These are phyloP conservation scores for Clarireedia paspali DNA, from an alignment of 2,329 filamentous ascomycete species.

Conservation along the genomic window DNA sequence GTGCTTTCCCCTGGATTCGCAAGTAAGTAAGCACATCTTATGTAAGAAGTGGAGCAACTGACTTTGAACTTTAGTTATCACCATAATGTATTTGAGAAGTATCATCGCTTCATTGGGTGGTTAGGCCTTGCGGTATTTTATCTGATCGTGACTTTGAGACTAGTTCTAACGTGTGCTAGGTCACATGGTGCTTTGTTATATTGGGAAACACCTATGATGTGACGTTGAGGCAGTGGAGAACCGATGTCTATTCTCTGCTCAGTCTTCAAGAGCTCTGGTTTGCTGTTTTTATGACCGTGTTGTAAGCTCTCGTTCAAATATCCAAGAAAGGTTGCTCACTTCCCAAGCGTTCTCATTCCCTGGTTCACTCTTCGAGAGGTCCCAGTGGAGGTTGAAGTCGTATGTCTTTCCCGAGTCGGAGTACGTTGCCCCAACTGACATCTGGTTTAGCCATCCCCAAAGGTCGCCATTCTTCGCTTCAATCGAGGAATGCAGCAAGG, in stretches of 20 bases:
- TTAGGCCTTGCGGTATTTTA: slow-evolving; percentile 31
- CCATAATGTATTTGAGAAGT: slow-evolving; percentile 35
- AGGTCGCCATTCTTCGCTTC: slow-evolving; percentile 34
- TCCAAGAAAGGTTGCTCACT: slow-evolving; percentile 30
- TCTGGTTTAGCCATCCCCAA: slow-evolving; percentile 31
- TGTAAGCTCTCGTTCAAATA: no score
- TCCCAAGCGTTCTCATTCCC: slow-evolving; percentile 32
- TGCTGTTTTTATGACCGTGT: no score
- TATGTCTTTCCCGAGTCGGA: slow-evolving; percentile 17
- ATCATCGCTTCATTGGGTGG: slow-evolving; percentile 38
- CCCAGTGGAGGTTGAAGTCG: slow-evolving; percentile 34
- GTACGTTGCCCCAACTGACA: slow-evolving; percentile 15
- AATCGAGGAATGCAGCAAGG: slow-evolving; percentile 36
- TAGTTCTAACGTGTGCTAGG: slow-evolving; percentile 19
- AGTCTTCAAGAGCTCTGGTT: slow-evolving; percentile 8
- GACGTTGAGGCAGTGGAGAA: slow-evolving; percentile 29
- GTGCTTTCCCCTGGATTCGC: slow-evolving; percentile 35
- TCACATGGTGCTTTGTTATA: slow-evolving; percentile 34
- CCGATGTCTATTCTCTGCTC: slow-evolving; percentile 30
- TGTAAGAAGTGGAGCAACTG: slow-evolving; percentile 1
- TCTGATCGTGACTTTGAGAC: not conserved
- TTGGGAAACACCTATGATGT: slow-evolving; percentile 34
- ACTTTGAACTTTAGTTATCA: slow-evolving; percentile 28
- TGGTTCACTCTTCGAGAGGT: slow-evolving; percentile 35
- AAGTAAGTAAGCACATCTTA: slow-evolving; percentile 28